A percentile compares a stretch with the other conserved stretches of the same genome.
These are phyloP conservation scores for Chimonanthus salicifolius DNA, from an alignment of 164 flowering plant species.

Conservation along the genomic window DNA sequence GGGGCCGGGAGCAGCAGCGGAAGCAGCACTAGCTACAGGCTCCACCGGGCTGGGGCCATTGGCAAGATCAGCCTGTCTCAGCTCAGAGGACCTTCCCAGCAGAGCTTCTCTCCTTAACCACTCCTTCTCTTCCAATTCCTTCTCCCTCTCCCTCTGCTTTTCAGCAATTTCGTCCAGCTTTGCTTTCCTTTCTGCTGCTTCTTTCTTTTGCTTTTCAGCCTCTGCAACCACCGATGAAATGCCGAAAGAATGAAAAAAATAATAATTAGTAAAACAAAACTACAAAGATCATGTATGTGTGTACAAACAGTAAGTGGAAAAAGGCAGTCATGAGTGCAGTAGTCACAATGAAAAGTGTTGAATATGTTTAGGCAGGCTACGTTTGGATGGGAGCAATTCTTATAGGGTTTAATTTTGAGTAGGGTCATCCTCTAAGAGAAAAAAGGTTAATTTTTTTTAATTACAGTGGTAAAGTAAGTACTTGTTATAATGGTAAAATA, in stretches of 20 bases:
- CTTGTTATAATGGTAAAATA: too few relatives aligned
- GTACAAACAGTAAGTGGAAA: neutral
- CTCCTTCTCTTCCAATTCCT: slow-evolving; percentile 69
- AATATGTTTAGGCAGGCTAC: too few relatives aligned
- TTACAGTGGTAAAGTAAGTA: too few relatives aligned
- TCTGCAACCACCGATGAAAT: slow-evolving; percentile 35
- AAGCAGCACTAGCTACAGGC: slow-evolving; percentile 29
- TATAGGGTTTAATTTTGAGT: too few relatives aligned
- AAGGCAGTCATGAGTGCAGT: too few relatives aligned
- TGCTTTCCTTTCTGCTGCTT: slow-evolving; percentile 67
- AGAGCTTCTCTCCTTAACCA: slow-evolving; percentile 45
- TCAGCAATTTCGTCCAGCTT: slow-evolving; percentile 83
- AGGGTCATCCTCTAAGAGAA: too few relatives aligned
- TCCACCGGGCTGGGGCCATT: slow-evolving; percentile 25
- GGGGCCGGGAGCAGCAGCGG: slow-evolving; percentile 29
- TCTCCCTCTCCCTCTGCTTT: slow-evolving; percentile 74
- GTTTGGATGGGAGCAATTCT: too few relatives aligned
- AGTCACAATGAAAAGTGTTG: too few relatives aligned
- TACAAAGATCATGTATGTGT: neutral
- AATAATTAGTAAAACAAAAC: too few relatives aligned
- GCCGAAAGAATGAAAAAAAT: neutral
- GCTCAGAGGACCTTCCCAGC: slow-evolving; percentile 37
- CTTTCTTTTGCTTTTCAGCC: slow-evolving; percentile 67
- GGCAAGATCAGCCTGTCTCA: slow-evolving; percentile 23
- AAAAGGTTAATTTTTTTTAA: too few relatives aligned